Evolutionary conservation across 2,329 filamentous ascomycete genomes (phyloP), one percentile per base, ranked within the genome.

Genomic region (Fusarium tjaetaba): DNA sequence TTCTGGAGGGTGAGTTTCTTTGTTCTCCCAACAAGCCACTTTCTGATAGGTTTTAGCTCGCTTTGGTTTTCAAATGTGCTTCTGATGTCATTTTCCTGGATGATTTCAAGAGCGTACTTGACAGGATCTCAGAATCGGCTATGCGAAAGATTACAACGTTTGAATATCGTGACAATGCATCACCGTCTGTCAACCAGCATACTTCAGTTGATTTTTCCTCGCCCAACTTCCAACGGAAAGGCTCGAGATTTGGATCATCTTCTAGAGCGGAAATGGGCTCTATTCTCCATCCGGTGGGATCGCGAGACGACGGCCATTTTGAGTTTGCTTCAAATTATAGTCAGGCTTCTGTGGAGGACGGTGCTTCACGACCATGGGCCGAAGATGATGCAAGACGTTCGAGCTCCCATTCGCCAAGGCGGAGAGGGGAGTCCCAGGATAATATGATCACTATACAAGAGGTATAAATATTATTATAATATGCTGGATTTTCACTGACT

Each of bases 21-120:
- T 30, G 18, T 3, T 20, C 24, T 24, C 2, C 2, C 11, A 38
- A 0, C 4, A 30, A 53, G 18, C 26, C 9, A 1, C 11, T 24
- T 41, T 24, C 58, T 72, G 9, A 72, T 22, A 5, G 4, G 5
- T 7, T 1, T 7, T 15, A 72, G 70, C 58, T 72, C 10, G 70
- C 70, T 4, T 41, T 72, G 3, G 36, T 72, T 15, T 72, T 72
- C 39, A 72, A 72, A 38, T 72, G 70, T 24, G 69, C 70, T 15
- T 72, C 70, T 15, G 70, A 72, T 42, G 70, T 72, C 7, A 72
- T 72, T 20, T 72, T 72, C 6, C 36, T 72, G 0, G 70, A 72
- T 10, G 70, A 72, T 20, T 72, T 72, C 41, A 72, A 72, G 30
- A 72, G 70, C 3, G 70, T 72, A 0, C 64, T 72, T 1, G 70